A percentile compares a stretch with the other conserved stretches of the same genome.
These are phyloP conservation scores for Triticum urartu DNA, from an alignment of 176 grass and related monocot species.

Conservation along the genomic window DNA sequence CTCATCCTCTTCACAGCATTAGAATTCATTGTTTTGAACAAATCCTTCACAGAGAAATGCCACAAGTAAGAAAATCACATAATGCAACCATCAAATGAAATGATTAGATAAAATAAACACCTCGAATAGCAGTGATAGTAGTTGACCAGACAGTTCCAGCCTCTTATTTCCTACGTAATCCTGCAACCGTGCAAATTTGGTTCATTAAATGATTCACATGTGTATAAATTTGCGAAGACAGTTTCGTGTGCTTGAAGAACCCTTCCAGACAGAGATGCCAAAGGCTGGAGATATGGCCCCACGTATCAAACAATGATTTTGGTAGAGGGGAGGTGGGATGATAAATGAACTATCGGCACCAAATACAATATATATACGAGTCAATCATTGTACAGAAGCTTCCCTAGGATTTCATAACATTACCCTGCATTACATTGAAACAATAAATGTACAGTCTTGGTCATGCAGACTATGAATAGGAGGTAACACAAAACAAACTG, in stretches of 20 bases:
- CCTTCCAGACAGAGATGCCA: no score
- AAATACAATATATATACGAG: no score
- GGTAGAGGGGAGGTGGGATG: no score
- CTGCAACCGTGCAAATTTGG: slow-evolving; percentile 34
- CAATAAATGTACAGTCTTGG: background rate
- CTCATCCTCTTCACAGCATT: slow-evolving; percentile 37
- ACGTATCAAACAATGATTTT: no score
- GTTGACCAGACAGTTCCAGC: slow-evolving; percentile 83
- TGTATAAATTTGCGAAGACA: background rate
- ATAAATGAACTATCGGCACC: no score
- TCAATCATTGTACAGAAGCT: no score
- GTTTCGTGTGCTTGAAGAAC: background rate
- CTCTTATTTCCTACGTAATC: slow-evolving; percentile 98
- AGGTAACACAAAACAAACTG: background rate
- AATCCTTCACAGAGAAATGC: slow-evolving; percentile 55
- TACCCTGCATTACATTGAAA: background rate
- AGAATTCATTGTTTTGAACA: slow-evolving; percentile 92
- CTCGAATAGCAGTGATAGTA: slow-evolving; percentile 92
- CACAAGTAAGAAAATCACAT: background rate
- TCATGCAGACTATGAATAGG: no score
- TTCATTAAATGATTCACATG: background rate
- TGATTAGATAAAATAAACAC: slow-evolving; percentile 30
- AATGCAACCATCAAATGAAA: background rate
- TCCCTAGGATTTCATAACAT: background rate
- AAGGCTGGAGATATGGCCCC: no score